Base-by-base conservation (phyloP, 2,329 filamentous ascomycete species). In the Ilyonectria destructans region DNA sequence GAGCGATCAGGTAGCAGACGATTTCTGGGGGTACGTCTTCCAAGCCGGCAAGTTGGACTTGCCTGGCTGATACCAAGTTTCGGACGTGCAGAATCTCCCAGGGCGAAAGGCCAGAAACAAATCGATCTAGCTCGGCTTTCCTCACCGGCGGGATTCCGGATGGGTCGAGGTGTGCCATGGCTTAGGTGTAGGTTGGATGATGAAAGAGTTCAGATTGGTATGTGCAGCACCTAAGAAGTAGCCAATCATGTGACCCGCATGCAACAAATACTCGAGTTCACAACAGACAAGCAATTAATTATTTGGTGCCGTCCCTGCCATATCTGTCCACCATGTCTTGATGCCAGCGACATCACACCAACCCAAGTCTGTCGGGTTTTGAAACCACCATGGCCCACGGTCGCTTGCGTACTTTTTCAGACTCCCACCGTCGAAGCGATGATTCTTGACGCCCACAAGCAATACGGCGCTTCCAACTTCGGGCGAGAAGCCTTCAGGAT, bases 361-460 rank as follows among this genome's bases (percentile, higher is more conserved):
- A 2, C 68, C 73, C 68, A 89, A 71, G 31, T 83, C 79, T 35
- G 69, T 69, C 4, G 86, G 86, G 58, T 87, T 78, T 73, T 86
- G 82, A 57, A 84, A 84, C 87, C 87, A 89, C 87, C 87, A 89
- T 13, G 68, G 74, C 2, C 73, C 74, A 37, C 73, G 71, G 46
- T 84, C 83, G 65, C 82, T 84, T 15, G 78, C 80, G 55, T 85
- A 85, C 71, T 85, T 84, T 71, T 84, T 85, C 57, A 85, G 66
- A 35, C 81, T 83, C 0, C 83, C 83, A 1, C 82, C 83, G 17
- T 89, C 87, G 64, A 86, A 89, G 1, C 82, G 77, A 57, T 90
- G 88, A 35, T 89, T 90, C 78, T 89, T 90, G 2, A 89, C 87
- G 0, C 87, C 87, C 0, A 86, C 80, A 1, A 90, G 77, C 4